phyloP scores from a whole-genome alignment of 2,329 filamentous ascomycete genomes.

The Blastomyces silverae region DNA sequence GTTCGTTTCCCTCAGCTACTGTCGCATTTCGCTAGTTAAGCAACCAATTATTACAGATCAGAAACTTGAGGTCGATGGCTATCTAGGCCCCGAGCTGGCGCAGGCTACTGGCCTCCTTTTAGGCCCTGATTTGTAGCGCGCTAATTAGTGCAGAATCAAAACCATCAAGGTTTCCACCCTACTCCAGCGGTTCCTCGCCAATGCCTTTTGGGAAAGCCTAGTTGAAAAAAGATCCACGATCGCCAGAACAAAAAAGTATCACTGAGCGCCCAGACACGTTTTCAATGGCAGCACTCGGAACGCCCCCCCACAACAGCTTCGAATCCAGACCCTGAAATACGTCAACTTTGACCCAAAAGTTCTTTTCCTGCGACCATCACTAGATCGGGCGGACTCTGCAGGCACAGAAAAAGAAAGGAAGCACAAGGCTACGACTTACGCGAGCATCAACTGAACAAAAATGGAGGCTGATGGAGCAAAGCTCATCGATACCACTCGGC shows the following conservation, averaged over 20 bases:
- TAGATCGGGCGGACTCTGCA: neutral
- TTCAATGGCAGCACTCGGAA: neutral
- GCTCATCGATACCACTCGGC: neutral
- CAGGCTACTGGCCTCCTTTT: neutral
- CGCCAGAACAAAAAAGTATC: neutral
- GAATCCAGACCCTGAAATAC: slow-evolving; percentile 11
- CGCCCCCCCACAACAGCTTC: neutral
- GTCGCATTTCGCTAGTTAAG: neutral
- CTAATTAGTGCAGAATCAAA: slow-evolving; percentile 6
- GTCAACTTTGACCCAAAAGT: neutral
- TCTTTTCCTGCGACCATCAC: neutral
- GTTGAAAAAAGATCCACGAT: neutral
- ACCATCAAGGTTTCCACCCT: neutral
- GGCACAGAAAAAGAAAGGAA: neutral
- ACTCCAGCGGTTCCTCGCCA: slow-evolving; percentile 1
- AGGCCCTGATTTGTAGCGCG: neutral
- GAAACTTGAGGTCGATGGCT: slow-evolving; percentile 6
- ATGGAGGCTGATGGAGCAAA: neutral
- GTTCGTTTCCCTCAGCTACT: neutral
- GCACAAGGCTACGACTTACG: neutral
- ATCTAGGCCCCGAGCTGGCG: neutral
- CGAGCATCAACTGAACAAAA: neutral
- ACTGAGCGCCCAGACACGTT: neutral
- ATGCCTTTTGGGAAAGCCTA: neutral
- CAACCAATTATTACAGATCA: slow-evolving; percentile 6